Evolutionary conservation across 1,139 yeast species (phyloP), one percentile per base, ranked within the genome.

Genomic region (Geotrichum citri-aurantii): DNA sequence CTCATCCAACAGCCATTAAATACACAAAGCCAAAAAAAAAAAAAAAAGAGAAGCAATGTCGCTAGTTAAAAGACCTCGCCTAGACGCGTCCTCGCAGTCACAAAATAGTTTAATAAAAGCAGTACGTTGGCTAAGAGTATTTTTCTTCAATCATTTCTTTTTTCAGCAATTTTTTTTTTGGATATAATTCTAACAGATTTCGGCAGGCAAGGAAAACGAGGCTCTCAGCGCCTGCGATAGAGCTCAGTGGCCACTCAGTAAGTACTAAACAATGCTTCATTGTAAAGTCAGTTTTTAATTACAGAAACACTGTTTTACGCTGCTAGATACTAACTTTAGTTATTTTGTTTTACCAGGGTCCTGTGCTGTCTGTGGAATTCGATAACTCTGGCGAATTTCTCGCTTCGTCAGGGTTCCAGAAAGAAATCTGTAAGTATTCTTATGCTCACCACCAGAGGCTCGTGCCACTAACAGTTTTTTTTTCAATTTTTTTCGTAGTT

Each of bases 401-500:
- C 12, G 77, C 75, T 7, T 71, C 76, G 1, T 71, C 69, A 11
- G 69, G 73, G 7, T 62, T 65, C 27, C 76, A 73, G 59, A 65
- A 65, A 37, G 61, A 68, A 14, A 68, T 74, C 23, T 60, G 56
- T 54, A 42, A 24, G 68, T 67, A 50, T 29, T 63, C 55, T 7
- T 31, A n/a, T 48, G n/a, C 24, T 53, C n/a, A 47, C 26, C n/a
- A 5, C 12, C n/a, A 2, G 14, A 48, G 12, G 14, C 33, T 17
- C 19, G 33, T 17, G n/a, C 21, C 29, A 14, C 23, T 46, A 3
- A 8, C 23, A 19, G n/a, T 33, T 23, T 10, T 21, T 29, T 14
- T 53, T 23, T 26, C 7, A 26, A 5, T 59, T 24, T 12, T 26
- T 21, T 29, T 27, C 11, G 8, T 14, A 66, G 69, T 68, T 11